Percentiles rank a stretch among this genome's conserved stretches.
Conservation (phyloP, 331 rosid genomes). For the Pyracantha coccinea region DNA sequence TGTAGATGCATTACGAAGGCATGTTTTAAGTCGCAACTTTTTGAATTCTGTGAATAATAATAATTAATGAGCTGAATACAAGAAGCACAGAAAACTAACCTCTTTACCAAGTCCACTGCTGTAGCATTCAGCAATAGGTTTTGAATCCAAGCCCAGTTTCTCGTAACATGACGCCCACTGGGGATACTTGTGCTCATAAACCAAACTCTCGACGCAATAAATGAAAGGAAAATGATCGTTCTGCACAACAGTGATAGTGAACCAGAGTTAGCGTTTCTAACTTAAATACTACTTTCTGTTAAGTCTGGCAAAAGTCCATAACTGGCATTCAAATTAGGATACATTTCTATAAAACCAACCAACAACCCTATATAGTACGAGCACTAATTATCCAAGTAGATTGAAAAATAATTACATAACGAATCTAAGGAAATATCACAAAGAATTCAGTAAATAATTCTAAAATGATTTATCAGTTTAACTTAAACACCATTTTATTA, state of each 20-base stretch:
- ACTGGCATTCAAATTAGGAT: not conserved
- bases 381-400: not conserved
- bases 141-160: constrained; percentile 54
- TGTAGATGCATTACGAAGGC: not conserved
- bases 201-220: constrained; percentile 60
- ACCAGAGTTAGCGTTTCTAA: constrained; percentile 1
- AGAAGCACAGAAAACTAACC: constrained; percentile 36
- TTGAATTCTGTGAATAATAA: not conserved
- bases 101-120: constrained; percentile 49
- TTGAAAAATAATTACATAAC: not conserved
- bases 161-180: constrained; percentile 76
- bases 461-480: not conserved
- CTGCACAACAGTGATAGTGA: constrained; percentile 33
- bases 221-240: constrained; percentile 67
- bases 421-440: not conserved
- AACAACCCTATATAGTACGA: not conserved
- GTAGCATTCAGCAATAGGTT: constrained; percentile 54
- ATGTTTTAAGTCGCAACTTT: not conserved
- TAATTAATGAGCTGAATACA: not conserved
- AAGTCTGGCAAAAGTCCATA: not conserved
- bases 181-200: constrained; percentile 10
- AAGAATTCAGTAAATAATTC: not conserved
- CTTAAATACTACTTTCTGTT: not conserved
- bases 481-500: not conserved
- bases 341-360: not conserved